Percentiles rank a stretch among this genome's conserved stretches.
Evolutionary conservation across 331 rosid genomes (phyloP).

Genomic region (Quercus tomentella): DNA sequence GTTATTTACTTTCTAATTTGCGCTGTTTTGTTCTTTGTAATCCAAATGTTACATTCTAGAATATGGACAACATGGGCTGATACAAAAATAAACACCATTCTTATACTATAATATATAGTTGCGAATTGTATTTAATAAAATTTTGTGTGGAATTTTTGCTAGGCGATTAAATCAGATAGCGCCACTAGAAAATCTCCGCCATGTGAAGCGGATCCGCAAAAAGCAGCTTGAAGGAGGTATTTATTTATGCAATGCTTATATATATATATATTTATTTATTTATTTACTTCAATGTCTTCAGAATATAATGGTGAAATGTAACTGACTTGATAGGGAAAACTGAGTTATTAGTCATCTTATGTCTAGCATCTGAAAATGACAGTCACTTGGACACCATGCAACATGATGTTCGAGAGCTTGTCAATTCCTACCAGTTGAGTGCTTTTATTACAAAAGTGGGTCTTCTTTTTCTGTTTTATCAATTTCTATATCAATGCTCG

Average conservation of each 20-base stretch:
- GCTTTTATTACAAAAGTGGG: constrained; percentile 84
- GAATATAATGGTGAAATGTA: constrained; percentile 9
- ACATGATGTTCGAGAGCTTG: constrained; percentile 50
- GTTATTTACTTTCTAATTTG: constrained; percentile 24
- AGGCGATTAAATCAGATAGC: constrained; percentile 70
- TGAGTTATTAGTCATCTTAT: constrained; percentile 62
- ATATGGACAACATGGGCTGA: not conserved
- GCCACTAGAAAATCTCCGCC: constrained; percentile 66
- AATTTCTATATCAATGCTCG: constrained; percentile 1
- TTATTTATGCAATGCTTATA: not conserved
- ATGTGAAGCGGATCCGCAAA: constrained; percentile 75
- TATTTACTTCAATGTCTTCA: not conserved
- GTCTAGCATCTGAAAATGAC: constrained; percentile 52
- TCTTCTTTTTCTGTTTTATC: constrained; percentile 27
- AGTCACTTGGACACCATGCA: constrained; percentile 43
- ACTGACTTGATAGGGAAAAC: constrained; percentile 48
- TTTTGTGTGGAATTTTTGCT: constrained; percentile 2
- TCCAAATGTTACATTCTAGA: not conserved
- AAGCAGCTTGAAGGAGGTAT: constrained; percentile 51
- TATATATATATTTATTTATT: not conserved
- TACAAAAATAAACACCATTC: not conserved
- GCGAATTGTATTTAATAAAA: not conserved
- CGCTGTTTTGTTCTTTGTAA: not conserved
- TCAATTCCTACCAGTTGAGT: constrained; percentile 70
- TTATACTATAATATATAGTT: not conserved